A percentile compares a stretch with the other conserved stretches of the same genome.
These are phyloP conservation scores for Nyctanthes arbortristis DNA, from an alignment of 257 asterid genomes.

Conservation along the genomic window DNA sequence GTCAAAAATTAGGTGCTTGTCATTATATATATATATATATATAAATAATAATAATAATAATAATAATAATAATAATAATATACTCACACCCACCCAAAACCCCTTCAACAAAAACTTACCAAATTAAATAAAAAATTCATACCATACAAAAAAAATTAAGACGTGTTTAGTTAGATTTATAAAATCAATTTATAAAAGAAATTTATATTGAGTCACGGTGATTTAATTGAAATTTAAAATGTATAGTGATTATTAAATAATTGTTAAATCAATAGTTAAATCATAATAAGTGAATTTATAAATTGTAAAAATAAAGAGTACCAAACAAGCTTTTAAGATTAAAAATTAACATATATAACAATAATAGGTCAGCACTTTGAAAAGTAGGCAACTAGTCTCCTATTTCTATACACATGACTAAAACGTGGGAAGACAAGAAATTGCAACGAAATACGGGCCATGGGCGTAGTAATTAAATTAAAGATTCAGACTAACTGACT, in stretches of 20 bases:
- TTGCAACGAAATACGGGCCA: constrained; percentile 12
- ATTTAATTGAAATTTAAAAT: no score
- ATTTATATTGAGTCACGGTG: no score
- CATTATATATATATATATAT: no score
- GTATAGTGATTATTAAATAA: not conserved
- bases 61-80: no score
- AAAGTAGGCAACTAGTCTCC: not conserved
- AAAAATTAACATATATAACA: not conserved
- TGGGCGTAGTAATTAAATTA: not conserved
- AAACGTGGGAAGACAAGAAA: constrained; percentile 19
- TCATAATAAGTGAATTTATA: no score
- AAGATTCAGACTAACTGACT: not conserved
- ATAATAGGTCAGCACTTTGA: not conserved
- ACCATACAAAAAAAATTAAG: no score
- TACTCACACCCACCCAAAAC: not conserved
- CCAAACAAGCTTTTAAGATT: no score
- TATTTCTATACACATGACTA: constrained; percentile 18
- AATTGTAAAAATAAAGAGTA: no score
- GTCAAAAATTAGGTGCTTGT: not conserved
- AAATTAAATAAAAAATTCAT: not conserved
- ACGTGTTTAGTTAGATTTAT: no score
- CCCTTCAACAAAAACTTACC: not conserved
- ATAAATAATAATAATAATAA: no score
- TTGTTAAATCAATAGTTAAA: no score
- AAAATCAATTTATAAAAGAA: no score